Evolutionary conservation across 495 filamentous ascomycete genomes (phyloP).

Genomic region (Beverwykella pulmonaria): DNA sequence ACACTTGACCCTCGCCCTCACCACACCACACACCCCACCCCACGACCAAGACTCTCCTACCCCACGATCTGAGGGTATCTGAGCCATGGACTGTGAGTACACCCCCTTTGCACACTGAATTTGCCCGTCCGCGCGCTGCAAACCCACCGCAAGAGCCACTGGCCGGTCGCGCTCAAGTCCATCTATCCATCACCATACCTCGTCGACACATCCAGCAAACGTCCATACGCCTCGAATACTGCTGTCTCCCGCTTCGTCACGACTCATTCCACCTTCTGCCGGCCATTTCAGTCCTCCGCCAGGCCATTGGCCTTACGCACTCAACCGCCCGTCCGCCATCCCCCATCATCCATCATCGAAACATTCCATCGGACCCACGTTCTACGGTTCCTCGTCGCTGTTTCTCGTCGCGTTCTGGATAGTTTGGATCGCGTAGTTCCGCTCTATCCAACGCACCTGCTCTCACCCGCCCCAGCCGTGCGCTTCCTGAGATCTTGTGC

Average conservation of each 20-base stretch:
- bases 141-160: slow-evolving; percentile 1
- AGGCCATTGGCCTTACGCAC: slow-evolving; percentile 32
- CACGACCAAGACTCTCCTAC: slow-evolving; percentile 10
- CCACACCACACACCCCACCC: slow-evolving; percentile 12
- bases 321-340: slow-evolving; percentile 17
- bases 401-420: slow-evolving; percentile 31
- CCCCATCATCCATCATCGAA: slow-evolving; percentile 33
- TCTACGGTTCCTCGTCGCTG: slow-evolving; percentile 13
- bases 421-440: slow-evolving; percentile 42
- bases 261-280: not conserved
- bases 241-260: slow-evolving; percentile 1
- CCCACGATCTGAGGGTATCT: slow-evolving; percentile 34
- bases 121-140: not conserved
- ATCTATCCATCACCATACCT: slow-evolving; percentile 37
- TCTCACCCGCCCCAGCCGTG: slow-evolving; percentile 31
- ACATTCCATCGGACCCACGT: slow-evolving; percentile 28
- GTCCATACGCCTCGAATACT: slow-evolving; percentile 2
- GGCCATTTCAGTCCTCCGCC: slow-evolving; percentile 7
- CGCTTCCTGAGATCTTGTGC: slow-evolving; percentile 38
- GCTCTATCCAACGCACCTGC: slow-evolving; percentile 36
- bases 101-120: not conserved
- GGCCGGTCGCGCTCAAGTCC: slow-evolving; percentile 29
- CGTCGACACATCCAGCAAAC: slow-evolving; percentile 14
- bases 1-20: slow-evolving; percentile 21
- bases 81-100: slow-evolving; percentile 47